Percentiles rank a stretch among this genome's conserved stretches.
These are phyloP conservation scores for Primulina eburnea DNA, from an alignment of 257 asterid species.

Conservation along the genomic window DNA sequence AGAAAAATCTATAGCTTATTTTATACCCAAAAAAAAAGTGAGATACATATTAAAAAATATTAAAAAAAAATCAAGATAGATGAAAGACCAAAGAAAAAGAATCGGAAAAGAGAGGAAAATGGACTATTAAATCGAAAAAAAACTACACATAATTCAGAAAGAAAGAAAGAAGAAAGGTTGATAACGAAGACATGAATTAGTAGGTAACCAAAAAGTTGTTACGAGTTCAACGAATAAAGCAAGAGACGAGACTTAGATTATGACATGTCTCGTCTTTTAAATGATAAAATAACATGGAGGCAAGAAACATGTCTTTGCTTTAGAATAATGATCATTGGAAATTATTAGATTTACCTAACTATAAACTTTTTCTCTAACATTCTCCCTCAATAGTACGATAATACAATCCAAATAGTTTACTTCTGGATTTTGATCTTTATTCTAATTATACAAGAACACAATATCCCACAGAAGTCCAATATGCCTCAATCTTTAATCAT, in stretches of 20 bases:
- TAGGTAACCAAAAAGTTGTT: constrained; percentile 34
- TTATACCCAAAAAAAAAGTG: too few species aligned
- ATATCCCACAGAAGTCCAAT: too few species aligned
- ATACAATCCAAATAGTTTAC: constrained; percentile 3
- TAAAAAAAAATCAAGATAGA: too few species aligned
- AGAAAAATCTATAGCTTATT: too few species aligned
- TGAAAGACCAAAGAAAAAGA: too few species aligned
- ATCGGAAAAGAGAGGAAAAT: too few species aligned
- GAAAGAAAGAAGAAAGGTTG: neutral
- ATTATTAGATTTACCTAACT: constrained; percentile 14
- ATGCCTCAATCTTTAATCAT: neutral
- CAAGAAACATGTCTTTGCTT: constrained; percentile 42
- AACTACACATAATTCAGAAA: too few species aligned
- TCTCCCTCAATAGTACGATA: constrained; percentile 8
- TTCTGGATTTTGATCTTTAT: neutral
- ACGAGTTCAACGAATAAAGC: constrained; percentile 25
- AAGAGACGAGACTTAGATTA: constrained; percentile 24
- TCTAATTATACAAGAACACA: too few species aligned
- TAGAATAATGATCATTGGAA: constrained; percentile 22
- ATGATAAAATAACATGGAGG: constrained; percentile 33
- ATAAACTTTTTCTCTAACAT: constrained; percentile 15
- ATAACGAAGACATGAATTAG: constrained; percentile 6
- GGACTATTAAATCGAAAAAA: too few species aligned
- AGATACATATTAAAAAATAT: too few species aligned
- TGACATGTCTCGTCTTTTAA: constrained; percentile 27